Conservation (phyloP, 495 filamentous ascomycete species). For the Choiromyces venosus region DNA sequence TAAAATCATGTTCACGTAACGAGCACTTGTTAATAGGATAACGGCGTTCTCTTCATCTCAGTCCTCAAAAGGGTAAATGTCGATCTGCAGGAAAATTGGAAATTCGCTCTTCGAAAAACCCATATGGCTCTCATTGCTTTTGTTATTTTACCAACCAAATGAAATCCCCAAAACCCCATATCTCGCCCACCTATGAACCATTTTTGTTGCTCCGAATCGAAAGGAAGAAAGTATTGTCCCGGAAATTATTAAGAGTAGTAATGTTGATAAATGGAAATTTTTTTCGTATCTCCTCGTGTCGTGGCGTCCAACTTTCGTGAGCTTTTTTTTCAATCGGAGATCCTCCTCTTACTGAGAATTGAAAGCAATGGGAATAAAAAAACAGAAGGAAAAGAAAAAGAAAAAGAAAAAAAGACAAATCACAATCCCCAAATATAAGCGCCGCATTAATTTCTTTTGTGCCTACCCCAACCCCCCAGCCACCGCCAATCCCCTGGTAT, state of each 20-base stretch:
- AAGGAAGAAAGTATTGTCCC: slow-evolving; percentile 31
- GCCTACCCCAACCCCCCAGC: slow-evolving; percentile 25
- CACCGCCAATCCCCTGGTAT: slow-evolving; percentile 25
- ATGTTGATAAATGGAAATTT: slow-evolving; percentile 33
- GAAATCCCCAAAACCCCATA: slow-evolving; percentile 11
- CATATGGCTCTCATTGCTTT: neutral
- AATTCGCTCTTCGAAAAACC: neutral
- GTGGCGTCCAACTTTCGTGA: slow-evolving; percentile 38
- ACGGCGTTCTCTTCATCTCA: neutral
- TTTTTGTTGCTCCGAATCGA: slow-evolving; percentile 23
- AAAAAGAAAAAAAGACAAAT: slow-evolving; percentile 34
- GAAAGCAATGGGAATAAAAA: slow-evolving; percentile 13
- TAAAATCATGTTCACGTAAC: neutral
- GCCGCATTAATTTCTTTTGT: slow-evolving; percentile 40
- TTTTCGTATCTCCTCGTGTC: slow-evolving; percentile 36
- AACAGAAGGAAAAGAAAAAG: neutral
- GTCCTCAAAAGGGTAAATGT: neutral
- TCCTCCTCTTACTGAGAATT: slow-evolving; percentile 30
- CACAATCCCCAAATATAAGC: slow-evolving; percentile 38
- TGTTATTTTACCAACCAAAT: neutral
- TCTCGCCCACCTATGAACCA: neutral
- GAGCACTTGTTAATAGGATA: neutral
- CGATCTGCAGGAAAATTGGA: neutral
- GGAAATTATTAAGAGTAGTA: slow-evolving; percentile 37
- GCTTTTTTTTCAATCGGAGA: slow-evolving; percentile 32